These are phyloP conservation scores for Ceratorhiza oryzae-sativae DNA, from an alignment of 1,284 basidiomycete genomes.

Conservation along the genomic window DNA sequence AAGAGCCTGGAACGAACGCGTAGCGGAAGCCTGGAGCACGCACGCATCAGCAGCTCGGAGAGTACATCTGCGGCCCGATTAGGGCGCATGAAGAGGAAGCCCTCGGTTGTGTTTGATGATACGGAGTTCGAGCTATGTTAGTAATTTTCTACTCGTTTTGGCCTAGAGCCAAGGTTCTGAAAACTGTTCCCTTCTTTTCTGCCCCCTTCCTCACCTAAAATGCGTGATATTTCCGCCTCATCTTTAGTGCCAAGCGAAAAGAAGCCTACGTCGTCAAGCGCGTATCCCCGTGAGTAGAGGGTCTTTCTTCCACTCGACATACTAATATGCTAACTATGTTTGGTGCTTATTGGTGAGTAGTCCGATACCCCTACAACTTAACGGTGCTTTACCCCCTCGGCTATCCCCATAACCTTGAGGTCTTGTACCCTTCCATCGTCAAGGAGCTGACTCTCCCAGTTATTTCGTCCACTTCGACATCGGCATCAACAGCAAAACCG, in stretches of 20 bases:
- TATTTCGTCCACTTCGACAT: not conserved
- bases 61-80: not conserved
- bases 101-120: constrained; percentile 17
- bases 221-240: not conserved
- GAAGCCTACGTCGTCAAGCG: constrained; percentile 16
- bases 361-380: constrained; percentile 31
- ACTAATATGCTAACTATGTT: constrained; percentile 15
- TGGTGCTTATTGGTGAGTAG: constrained; percentile 1
- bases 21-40: not conserved
- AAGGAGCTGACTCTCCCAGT: not conserved
- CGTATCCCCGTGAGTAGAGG: constrained; percentile 29
- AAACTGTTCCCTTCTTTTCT: not conserved
- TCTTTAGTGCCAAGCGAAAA: constrained; percentile 10
- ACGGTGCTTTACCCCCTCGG: constrained; percentile 14
- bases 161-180: constrained; percentile 17
- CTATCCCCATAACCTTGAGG: constrained; percentile 16
- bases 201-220: not conserved
- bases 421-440: constrained; percentile 14
- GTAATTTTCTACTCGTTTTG: constrained; percentile 6
- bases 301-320: not conserved
- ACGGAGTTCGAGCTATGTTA: constrained; percentile 30
- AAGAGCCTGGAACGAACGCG: not conserved
- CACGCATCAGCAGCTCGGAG: not conserved
- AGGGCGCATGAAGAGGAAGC: not conserved
- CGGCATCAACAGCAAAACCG: not conserved